phyloP scores from a whole-genome alignment of 2,329 filamentous ascomycete genomes.

The Talaromyces islandicus region DNA sequence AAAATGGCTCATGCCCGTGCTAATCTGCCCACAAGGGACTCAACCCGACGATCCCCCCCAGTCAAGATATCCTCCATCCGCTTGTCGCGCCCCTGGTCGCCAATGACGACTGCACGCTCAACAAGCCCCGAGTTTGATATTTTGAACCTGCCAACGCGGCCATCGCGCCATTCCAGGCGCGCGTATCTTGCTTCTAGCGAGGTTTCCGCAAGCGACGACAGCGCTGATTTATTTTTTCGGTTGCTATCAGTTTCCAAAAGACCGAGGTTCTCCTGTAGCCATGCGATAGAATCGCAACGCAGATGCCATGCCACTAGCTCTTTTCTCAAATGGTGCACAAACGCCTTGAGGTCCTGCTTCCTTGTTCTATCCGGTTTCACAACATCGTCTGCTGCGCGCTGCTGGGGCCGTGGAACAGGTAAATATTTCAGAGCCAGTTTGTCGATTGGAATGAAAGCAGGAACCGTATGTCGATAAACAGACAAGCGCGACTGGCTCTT shows the following conservation, averaged over 20 bases:
- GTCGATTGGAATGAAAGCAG: conserved; percentile 36
- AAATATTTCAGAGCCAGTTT: conserved; percentile 34
- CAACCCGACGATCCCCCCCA: conserved; percentile 28
- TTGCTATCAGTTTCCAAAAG: conserved; percentile 11
- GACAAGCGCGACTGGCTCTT: conserved; percentile 14
- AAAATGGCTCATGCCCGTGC: neutral
- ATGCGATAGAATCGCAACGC: conserved; percentile 30
- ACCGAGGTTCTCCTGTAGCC: conserved; percentile 28
- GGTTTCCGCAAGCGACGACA: conserved; percentile 29
- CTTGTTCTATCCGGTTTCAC: conserved; percentile 15
- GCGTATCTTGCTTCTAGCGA: conserved; percentile 37
- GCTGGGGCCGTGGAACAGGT: conserved; percentile 10
- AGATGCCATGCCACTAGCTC: conserved; percentile 39
- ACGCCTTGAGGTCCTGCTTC: conserved; percentile 31
- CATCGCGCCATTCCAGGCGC: conserved; percentile 39
- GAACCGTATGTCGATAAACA: conserved; percentile 41
- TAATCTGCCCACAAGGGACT: conserved; percentile 28
- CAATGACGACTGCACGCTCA: conserved; percentile 38
- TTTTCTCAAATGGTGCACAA: conserved; percentile 34
- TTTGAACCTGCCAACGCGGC: conserved; percentile 38
- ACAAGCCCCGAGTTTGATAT: conserved; percentile 35
- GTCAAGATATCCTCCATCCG: conserved; percentile 27
- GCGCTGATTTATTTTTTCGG: conserved; percentile 14
- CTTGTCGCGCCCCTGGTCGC: conserved; percentile 34
- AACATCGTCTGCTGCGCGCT: conserved; percentile 6